A percentile compares a stretch with the other conserved stretches of the same genome.
These are phyloP conservation scores for Tuber magnatum DNA, from an alignment of 495 filamentous ascomycete genomes.

Conservation along the genomic window DNA sequence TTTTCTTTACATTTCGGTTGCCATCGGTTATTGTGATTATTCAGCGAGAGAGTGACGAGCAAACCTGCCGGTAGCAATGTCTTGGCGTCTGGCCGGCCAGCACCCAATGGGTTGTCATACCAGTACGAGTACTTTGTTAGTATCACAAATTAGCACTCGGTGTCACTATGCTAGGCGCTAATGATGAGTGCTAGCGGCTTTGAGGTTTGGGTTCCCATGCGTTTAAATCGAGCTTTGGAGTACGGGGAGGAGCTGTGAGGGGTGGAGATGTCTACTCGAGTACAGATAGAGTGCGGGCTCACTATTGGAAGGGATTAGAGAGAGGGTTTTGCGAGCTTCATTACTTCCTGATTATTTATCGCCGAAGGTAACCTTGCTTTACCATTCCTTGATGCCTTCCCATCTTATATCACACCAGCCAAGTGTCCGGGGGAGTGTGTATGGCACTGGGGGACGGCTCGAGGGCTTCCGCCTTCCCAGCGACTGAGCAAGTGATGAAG, in stretches of 20 bases:
- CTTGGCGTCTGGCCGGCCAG: not conserved
- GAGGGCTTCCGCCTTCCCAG: not conserved
- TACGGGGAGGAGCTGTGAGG: not conserved
- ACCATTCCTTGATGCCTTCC: not conserved
- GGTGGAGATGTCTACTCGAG: not conserved
- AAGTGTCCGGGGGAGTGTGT: not conserved
- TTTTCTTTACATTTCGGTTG: not conserved
- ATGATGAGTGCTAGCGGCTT: not conserved
- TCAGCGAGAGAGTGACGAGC: too few relatives aligned
- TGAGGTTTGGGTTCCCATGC: too few relatives aligned
- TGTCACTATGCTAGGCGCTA: not conserved
- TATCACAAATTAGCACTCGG: not conserved
- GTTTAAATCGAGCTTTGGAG: too few relatives aligned
- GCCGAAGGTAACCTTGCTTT: not conserved
- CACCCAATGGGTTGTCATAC: too few relatives aligned
- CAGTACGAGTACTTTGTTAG: too few relatives aligned
- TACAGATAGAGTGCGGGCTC: too few relatives aligned
- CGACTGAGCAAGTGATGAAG: not conserved
- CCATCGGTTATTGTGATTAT: not conserved
- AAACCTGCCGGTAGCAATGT: not conserved
- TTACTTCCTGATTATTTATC: too few relatives aligned
- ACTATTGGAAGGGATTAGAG: too few relatives aligned
- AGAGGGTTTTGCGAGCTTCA: too few relatives aligned
- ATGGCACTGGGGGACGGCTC: too few relatives aligned
- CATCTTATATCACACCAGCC: not conserved